Base-by-base conservation (phyloP, 495 filamentous ascomycete species). In the Aspergillus steynii region DNA sequence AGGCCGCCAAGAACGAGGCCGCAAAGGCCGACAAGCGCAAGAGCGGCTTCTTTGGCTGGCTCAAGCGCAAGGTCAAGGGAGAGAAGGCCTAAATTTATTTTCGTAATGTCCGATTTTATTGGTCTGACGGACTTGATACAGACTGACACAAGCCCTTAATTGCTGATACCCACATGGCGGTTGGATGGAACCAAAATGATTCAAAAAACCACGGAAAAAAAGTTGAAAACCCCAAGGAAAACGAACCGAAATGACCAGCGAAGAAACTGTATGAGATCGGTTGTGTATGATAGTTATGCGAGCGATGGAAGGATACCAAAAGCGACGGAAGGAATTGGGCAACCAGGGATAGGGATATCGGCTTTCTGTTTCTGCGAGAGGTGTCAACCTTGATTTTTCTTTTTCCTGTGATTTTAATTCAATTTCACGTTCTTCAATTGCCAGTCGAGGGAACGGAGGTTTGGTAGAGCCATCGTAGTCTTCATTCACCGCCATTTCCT, bases 1-100 rank as follows among this genome's bases (percentile, higher is more conserved):
- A 65, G 42, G 29, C 31, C 4, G 64, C 60, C 34, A 62, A 62
- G 52, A 50, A 51, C 48, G 60, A 66, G 42, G 55, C 54, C 14
- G 29, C 53, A 51, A 65, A 65, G 56, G 52, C 60, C 20, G 69
- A 68, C 46, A 69, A 70, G 61, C 66, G 62, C 31, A 69, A 67
- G 64, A 73, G 68, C 29, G 53, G 65, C 45, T 68, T 73, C 56
- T 62, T 63, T 47, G 53, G 63, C 28, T 69, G 67, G 69, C 50
- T 73, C 50, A 73, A 73, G 61, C 68, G 68, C 50, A 73, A 71
- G 65, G 59, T 73, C 62, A 71, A 69, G 66, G 62, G 68, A 45
- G 59, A 54, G 20, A 62, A 59, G 56, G 34, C 59, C 25, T 65
- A 29, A 59, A 14, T 29, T 29, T 55, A 29, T 56, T 66, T 66